Percentiles rank a stretch among this genome's conserved stretches.
These are phyloP conservation scores for Cryphonectria japonica DNA, from an alignment of 2,329 filamentous ascomycete genomes.

Conservation along the genomic window DNA sequence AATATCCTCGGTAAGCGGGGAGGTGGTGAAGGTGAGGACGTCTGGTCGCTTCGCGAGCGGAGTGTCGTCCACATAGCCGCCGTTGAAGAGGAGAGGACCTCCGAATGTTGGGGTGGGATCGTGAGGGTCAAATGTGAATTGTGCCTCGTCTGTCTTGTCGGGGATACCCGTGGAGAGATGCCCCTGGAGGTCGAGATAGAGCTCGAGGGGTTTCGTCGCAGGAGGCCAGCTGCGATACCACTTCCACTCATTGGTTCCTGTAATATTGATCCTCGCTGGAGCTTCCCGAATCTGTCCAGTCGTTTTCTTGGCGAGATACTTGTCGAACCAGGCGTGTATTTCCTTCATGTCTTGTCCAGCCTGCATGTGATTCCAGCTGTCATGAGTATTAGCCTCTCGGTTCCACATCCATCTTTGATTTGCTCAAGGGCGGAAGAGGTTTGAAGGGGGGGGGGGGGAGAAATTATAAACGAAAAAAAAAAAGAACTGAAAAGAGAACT, in stretches of 20 bases:
- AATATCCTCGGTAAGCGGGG: conserved; percentile 30
- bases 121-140: conserved; percentile 34
- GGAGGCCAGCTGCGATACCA: conserved; percentile 29
- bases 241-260: conserved; percentile 24
- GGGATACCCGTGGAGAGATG: background rate
- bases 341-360: conserved; percentile 12
- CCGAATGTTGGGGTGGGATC: conserved; percentile 35
- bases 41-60: conserved; percentile 31
- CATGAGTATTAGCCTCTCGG: background rate
- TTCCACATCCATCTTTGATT: background rate
- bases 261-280: conserved; percentile 20
- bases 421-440: background rate
- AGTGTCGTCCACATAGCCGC: conserved; percentile 31
- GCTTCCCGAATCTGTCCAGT: conserved; percentile 4
- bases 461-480: too few relatives aligned
- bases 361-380: conserved; percentile 22
- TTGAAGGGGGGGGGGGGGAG: too few relatives aligned
- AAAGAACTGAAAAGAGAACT: background rate
- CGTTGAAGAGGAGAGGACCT: conserved; percentile 23
- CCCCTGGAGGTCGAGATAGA: conserved; percentile 20
- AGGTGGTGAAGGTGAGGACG: conserved; percentile 33
- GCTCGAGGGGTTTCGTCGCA: conserved; percentile 10
- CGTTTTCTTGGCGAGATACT: conserved; percentile 17
- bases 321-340: conserved; percentile 21
- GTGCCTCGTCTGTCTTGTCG: background rate